phyloP scores from a whole-genome alignment of 2,329 filamentous ascomycete species.

The Ophiostoma quercus region DNA sequence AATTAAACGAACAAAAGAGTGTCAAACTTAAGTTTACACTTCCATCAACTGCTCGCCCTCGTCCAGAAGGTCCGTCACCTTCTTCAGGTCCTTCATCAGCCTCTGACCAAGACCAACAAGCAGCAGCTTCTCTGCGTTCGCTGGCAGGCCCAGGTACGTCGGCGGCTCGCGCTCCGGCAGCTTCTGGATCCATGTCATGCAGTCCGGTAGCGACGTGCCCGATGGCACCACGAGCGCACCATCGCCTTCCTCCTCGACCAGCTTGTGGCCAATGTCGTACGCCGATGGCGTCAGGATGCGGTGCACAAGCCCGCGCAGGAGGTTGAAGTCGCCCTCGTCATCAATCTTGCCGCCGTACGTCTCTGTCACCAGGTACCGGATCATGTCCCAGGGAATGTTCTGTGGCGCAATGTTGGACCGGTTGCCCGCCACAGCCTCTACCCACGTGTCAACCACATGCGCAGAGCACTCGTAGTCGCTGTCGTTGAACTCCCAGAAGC shows the following conservation, averaged over 20 bases:
- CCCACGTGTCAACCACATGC: conserved; percentile 92
- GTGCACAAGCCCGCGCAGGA: conserved; percentile 67
- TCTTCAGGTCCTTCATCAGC: conserved; percentile 77
- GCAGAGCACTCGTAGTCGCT: conserved; percentile 98
- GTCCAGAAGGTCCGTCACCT: conserved; percentile 81
- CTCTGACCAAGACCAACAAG: conserved; percentile 81
- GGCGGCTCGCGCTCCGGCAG: conserved; percentile 94
- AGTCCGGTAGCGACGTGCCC: conserved; percentile 77
- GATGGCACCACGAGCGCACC: conserved; percentile 65
- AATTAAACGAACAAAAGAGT: conserved; percentile 10
- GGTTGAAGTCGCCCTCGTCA: conserved; percentile 74
- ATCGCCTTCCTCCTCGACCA: conserved; percentile 54
- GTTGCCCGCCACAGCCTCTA: conserved; percentile 73
- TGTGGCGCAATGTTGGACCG: conserved; percentile 89
- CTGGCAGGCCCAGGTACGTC: conserved; percentile 86
- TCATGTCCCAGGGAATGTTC: conserved; percentile 95
- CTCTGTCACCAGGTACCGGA: conserved; percentile 82
- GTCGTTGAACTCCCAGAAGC: conserved; percentile 99
- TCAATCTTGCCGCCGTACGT: conserved; percentile 99
- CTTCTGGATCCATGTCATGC: conserved; percentile 83
- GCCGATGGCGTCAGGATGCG: conserved; percentile 78
- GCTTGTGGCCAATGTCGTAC: conserved; percentile 86
- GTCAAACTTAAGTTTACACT: not conserved
- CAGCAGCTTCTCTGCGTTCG: conserved; percentile 92
- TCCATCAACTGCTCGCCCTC: conserved; percentile 74